phyloP scores from a whole-genome alignment of 768 basidiomycete genomes.

The Fomitopsis pulvina region DNA sequence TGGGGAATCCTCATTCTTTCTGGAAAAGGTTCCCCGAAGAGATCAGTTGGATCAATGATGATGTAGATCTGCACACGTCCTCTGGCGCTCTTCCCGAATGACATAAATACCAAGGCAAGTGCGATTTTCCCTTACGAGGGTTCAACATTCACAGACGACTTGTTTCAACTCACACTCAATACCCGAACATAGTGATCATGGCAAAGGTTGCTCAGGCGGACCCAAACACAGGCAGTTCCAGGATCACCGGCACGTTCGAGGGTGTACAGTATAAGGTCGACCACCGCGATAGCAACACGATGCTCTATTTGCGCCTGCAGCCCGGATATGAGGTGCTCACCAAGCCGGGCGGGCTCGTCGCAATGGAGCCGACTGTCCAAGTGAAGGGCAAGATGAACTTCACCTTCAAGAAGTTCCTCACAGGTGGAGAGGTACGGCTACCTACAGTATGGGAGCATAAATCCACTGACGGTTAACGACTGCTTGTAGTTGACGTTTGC shows the following conservation, averaged over 20 bases:
- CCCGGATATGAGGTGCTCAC: slow-evolving; percentile 24
- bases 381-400: slow-evolving; percentile 23
- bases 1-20: too few species aligned
- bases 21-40: too few species aligned
- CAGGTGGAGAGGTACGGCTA: slow-evolving; percentile 23
- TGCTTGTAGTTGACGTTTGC: slow-evolving; percentile 19
- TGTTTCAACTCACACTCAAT: too few species aligned
- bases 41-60: too few species aligned
- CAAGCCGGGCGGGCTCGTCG: slow-evolving; percentile 28
- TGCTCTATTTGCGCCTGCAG: slow-evolving; percentile 23
- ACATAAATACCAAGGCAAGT: too few species aligned
- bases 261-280: slow-evolving; percentile 23
- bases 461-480: background rate
- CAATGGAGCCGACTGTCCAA: slow-evolving; percentile 25
- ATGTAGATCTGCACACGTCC: too few species aligned
- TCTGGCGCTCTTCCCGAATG: too few species aligned
- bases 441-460: background rate
- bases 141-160: too few species aligned
- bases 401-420: slow-evolving; percentile 25
- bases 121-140: too few species aligned
- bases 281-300: slow-evolving; percentile 27
- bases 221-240: background rate
- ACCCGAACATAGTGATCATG: too few species aligned
- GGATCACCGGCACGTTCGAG: slow-evolving; percentile 21
- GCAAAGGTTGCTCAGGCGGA: background rate